Evolutionary conservation across 2,329 filamentous ascomycete genomes (phyloP).

Genomic region (Diaporthe sp.): DNA sequence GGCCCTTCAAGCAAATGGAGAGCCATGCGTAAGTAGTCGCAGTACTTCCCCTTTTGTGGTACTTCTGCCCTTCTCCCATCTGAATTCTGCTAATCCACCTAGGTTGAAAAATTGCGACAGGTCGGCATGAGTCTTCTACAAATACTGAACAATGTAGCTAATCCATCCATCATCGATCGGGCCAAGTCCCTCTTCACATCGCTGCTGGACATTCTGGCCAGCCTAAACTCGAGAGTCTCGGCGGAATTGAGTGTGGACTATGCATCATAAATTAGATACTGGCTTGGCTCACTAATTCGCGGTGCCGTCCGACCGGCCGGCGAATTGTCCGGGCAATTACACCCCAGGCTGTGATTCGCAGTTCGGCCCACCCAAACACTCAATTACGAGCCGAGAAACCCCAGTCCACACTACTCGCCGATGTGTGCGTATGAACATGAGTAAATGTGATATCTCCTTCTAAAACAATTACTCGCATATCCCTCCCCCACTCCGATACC

Average conservation of each 20-base stretch:
- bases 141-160: not conserved
- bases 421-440: not conserved
- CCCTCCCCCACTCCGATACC: not conserved
- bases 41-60: too few species aligned
- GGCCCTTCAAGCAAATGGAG: slow-evolving; percentile 7
- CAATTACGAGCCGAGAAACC: not conserved
- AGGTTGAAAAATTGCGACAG: slow-evolving; percentile 6
- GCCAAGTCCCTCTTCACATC: slow-evolving; percentile 1
- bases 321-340: slow-evolving; percentile 2
- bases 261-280: not conserved
- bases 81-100: not conserved
- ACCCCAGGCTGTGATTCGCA: too few species aligned
- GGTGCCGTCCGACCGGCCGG: not conserved
- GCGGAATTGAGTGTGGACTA: slow-evolving; percentile 7
- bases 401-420: not conserved
- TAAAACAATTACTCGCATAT: not conserved
- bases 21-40: not conserved
- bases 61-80: too few species aligned
- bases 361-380: too few species aligned
- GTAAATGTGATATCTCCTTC: too few species aligned
- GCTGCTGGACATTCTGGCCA: slow-evolving; percentile 11
- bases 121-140: slow-evolving; percentile 6
- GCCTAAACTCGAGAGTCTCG: slow-evolving; percentile 3
- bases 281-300: not conserved
- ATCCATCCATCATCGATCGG: not conserved